Conservation (phyloP, 2,329 filamentous ascomycete genomes). For the Microcyclosporella mali region DNA sequence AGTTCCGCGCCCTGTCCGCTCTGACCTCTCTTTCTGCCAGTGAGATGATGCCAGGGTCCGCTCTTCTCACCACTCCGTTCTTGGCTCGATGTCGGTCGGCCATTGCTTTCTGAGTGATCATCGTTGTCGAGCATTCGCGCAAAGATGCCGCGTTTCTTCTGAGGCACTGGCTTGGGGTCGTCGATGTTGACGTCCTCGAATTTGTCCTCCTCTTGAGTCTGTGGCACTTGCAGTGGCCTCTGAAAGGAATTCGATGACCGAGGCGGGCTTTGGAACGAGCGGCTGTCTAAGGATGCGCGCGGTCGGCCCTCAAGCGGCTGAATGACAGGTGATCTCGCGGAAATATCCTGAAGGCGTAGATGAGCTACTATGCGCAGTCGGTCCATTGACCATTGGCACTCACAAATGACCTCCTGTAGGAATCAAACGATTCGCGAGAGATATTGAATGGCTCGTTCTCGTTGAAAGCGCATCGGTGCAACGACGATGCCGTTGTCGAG, state of each 20-base stretch:
- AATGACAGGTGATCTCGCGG: conserved; percentile 71
- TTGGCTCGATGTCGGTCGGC: conserved; percentile 9
- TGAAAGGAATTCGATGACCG: conserved; percentile 28
- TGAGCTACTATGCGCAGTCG: conserved; percentile 5
- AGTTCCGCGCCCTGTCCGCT: conserved; percentile 67
- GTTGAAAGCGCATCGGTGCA: conserved; percentile 59
- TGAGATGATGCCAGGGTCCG: conserved; percentile 50
- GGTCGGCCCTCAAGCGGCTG: conserved; percentile 53
- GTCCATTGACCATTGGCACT: conserved; percentile 27
- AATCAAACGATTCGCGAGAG: conserved; percentile 93
- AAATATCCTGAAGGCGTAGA: conserved; percentile 66
- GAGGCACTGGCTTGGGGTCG: conserved; percentile 55
- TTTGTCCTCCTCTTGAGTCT: conserved; percentile 41
- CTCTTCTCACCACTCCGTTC: conserved; percentile 15
- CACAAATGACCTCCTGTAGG: conserved; percentile 92
- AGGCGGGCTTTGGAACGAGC: conserved; percentile 47
- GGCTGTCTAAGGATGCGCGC: conserved; percentile 74
- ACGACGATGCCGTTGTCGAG: conserved; percentile 46
- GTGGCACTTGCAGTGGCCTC: conserved; percentile 28
- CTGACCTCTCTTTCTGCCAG: conserved; percentile 65
- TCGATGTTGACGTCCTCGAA: conserved; percentile 93
- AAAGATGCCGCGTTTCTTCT: conserved; percentile 73
- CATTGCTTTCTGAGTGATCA: conserved; percentile 29
- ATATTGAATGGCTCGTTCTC: conserved; percentile 94
- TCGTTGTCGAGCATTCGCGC: conserved; percentile 65